Percentiles rank a stretch among this genome's conserved stretches.
phyloP scores from a whole-genome alignment of 495 filamentous ascomycete genomes.

The Penicillium salamii region DNA sequence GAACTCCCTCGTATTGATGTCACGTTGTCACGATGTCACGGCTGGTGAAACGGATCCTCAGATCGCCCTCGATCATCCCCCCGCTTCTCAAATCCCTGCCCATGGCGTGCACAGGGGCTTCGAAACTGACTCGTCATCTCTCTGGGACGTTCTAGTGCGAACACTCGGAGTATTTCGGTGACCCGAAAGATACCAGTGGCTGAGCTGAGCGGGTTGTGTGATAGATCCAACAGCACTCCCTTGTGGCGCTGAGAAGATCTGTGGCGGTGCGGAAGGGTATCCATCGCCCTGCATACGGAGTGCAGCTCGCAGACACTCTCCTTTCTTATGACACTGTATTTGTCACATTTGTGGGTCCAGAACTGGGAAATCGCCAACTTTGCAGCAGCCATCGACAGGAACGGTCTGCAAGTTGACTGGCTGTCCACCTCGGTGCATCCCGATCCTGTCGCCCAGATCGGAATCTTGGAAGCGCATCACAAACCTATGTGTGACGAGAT shows the following conservation, averaged over 20 bases:
- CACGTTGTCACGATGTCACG: no score
- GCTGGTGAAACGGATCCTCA: conserved; percentile 10
- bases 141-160: neutral
- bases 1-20: no score
- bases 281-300: neutral
- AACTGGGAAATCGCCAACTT: neutral
- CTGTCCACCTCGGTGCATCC: conserved; percentile 10
- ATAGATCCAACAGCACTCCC: conserved; percentile 8
- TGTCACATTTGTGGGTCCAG: conserved; percentile 10
- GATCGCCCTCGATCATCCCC: conserved; percentile 10
- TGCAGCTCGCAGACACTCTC: no score
- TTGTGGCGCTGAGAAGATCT: conserved; percentile 14
- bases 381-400: neutral
- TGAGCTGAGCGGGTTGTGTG: conserved; percentile 17
- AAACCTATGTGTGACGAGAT: conserved; percentile 16
- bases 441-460: conserved; percentile 25
- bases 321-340: conserved; percentile 4
- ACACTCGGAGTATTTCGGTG: conserved; percentile 21
- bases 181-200: conserved; percentile 8
- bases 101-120: neutral
- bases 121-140: conserved; percentile 6
- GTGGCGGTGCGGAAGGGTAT: conserved; percentile 9
- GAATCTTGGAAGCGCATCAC: conserved; percentile 6
- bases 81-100: conserved; percentile 6
- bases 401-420: conserved; percentile 10